Percentiles rank a stretch among this genome's conserved stretches.
Evolutionary conservation across 306 rosid genomes (phyloP).

Genomic region (Lithocarpus polystachyus): DNA sequence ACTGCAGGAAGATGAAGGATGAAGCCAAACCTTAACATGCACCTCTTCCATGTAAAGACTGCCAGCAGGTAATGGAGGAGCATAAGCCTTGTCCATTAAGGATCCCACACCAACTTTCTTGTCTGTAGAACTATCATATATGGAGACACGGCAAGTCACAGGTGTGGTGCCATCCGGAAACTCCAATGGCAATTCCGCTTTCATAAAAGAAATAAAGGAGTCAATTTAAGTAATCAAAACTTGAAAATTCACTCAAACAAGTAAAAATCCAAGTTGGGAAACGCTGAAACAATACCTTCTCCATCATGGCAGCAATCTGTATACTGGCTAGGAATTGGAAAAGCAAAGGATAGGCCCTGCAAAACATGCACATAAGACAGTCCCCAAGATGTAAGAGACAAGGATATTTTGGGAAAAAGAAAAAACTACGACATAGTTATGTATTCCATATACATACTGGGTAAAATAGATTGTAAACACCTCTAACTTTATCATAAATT

Average conservation of each 20-base stretch:
- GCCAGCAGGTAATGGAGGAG: conserved; percentile 74
- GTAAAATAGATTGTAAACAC: conserved; percentile 88
- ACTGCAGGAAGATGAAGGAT: conserved; percentile 1
- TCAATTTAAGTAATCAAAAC: conserved; percentile 19
- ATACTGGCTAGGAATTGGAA: conserved; percentile 96
- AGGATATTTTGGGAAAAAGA: background rate
- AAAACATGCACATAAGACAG: conserved; percentile 20
- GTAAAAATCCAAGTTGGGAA: conserved; percentile 8
- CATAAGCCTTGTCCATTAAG: conserved; percentile 90
- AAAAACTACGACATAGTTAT: background rate
- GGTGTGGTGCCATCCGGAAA: conserved; percentile 99
- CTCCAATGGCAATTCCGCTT: conserved; percentile 93
- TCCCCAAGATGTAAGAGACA: conserved; percentile 6
- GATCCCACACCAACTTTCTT: conserved; percentile 95
- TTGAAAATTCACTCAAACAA: conserved; percentile 5
- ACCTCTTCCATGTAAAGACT: conserved; percentile 99
- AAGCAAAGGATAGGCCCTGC: conserved; percentile 95
- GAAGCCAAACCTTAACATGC: conserved; percentile 77
- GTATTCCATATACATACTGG: conserved; percentile 62
- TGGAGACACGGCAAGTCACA: conserved; percentile 90
- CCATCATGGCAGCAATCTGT: conserved; percentile 79
- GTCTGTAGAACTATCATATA: conserved; percentile 80
- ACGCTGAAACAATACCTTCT: conserved; percentile 56
- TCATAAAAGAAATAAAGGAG: conserved; percentile 18
- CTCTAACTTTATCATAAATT: conserved; percentile 73